Conservation (phyloP, 805 yeast species). For the Debaryomyces castellii region DNA sequence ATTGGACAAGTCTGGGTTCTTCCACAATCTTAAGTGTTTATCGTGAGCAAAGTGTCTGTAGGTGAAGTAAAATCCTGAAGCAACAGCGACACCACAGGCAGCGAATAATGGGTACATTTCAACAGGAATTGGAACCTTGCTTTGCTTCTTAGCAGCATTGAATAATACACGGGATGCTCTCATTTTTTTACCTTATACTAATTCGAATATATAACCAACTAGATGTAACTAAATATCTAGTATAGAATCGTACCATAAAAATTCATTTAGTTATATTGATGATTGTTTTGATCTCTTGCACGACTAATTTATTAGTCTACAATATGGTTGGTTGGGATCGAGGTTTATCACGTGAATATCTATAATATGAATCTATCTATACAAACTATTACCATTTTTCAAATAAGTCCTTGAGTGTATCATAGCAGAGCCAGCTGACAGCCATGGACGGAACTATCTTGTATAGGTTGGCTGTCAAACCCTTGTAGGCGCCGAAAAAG, state of each 20-base stretch:
- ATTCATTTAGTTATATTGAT: not conserved
- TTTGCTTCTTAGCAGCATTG: slow-evolving; percentile 35
- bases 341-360: slow-evolving; percentile 7
- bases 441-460: slow-evolving; percentile 96
- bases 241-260: slow-evolving; percentile 1
- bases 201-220: not conserved
- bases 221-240: not conserved
- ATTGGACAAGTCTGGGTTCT: slow-evolving; percentile 42
- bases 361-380: slow-evolving; percentile 1
- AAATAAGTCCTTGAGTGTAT: slow-evolving; percentile 54
- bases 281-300: not conserved
- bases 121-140: slow-evolving; percentile 29
- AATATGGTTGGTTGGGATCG: slow-evolving; percentile 12
- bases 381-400: slow-evolving; percentile 23
- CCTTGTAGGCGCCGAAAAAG: slow-evolving; percentile 65
- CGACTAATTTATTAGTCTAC: not conserved
- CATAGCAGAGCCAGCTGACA: slow-evolving; percentile 87
- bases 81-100: slow-evolving; percentile 41
- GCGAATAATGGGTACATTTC: slow-evolving; percentile 50
- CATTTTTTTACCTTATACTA: slow-evolving; percentile 22
- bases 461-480: slow-evolving; percentile 76
- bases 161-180: slow-evolving; percentile 40
- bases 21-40: slow-evolving; percentile 46
- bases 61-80: slow-evolving; percentile 41
- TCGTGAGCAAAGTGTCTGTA: slow-evolving; percentile 49